Evolutionary conservation across 768 basidiomycete species (phyloP), one percentile per base, ranked within the genome.

Genomic region (Rhodotorula diobovata): DNA sequence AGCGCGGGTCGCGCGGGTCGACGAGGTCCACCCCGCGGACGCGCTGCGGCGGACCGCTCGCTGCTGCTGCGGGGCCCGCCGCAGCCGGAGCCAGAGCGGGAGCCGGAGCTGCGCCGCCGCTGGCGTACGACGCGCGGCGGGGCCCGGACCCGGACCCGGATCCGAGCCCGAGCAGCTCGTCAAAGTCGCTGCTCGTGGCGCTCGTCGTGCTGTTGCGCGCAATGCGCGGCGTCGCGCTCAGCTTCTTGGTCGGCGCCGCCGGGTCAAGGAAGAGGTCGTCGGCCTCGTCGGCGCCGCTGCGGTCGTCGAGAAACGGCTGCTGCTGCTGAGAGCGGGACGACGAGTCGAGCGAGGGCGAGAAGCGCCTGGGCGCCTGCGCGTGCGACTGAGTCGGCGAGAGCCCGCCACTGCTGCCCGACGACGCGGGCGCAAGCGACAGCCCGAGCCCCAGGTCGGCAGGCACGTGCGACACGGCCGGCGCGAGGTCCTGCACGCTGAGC

Each of bases 201-300:
- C 15, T 9, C 23, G 21, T n/a, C 34, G 39, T 50, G 16, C 30
- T 35, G 50, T 60, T 71, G 32, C 71, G 71, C 25, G 72, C 71
- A 66, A 75, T 72, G 28, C 68, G 66, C 11, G 74, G 74, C 12
- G 74, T 75, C 5, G 63, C 68, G 2, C 71, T 67, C 48, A 75
- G 74, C 55, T 75, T 75, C 63, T 75, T 75, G 32, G 74, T 9
- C 83, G 86, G 63, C 84, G 87, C 73, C 81, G 89, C 61, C 83
- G 87, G 8, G 79, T 88, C 23, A 48, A 39, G 21, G 86, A 87
- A 74, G 79, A 87, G 45, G 82, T 85, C 45, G 87, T 87, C n/a
- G 82, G 75, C 23, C 63, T 59, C 11, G 59, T 23, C 9, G 10
- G 18, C 1, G 59, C 39, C 46, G 64, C 58, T 14, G 51, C 48